phyloP scores from a whole-genome alignment of 1,284 basidiomycete species.

The Mycena sp. region DNA sequence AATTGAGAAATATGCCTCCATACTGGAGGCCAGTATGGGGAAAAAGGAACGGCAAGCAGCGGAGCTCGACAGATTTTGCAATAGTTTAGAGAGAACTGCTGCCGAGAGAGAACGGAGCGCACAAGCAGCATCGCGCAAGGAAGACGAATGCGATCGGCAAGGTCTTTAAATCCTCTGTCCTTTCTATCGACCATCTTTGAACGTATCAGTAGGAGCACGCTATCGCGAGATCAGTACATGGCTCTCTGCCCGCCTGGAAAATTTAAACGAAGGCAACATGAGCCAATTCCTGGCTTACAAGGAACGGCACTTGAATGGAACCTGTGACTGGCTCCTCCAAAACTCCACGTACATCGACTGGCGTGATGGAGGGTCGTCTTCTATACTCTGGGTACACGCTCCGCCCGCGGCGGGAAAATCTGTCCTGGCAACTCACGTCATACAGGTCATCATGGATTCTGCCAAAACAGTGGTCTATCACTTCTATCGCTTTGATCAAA shows the following conservation, averaged over 20 bases:
- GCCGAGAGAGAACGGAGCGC: background rate
- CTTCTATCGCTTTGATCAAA: slow-evolving; percentile 38
- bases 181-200: background rate
- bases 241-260: background rate
- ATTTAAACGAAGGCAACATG: background rate
- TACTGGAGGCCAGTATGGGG: slow-evolving; percentile 30
- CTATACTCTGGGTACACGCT: slow-evolving; percentile 35
- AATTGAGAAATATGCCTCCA: slow-evolving; percentile 30
- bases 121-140: background rate
- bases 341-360: slow-evolving; percentile 24
- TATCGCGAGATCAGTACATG: background rate
- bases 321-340: slow-evolving; percentile 33
- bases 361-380: slow-evolving; percentile 13
- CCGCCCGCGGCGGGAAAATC: slow-evolving; percentile 37
- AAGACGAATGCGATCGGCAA: background rate
- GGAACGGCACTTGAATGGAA: slow-evolving; percentile 27
- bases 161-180: background rate
- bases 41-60: slow-evolving; percentile 29
- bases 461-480: slow-evolving; percentile 33
- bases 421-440: slow-evolving; percentile 33
- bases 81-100: slow-evolving; percentile 20
- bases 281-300: slow-evolving; percentile 8
- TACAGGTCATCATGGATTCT: slow-evolving; percentile 21
- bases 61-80: slow-evolving; percentile 20
- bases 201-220: background rate